Evolutionary conservation across 2,329 filamentous ascomycete genomes (phyloP), one percentile per base, ranked within the genome.

Genomic region (Immersiporthe knoxdaviesiana): DNA sequence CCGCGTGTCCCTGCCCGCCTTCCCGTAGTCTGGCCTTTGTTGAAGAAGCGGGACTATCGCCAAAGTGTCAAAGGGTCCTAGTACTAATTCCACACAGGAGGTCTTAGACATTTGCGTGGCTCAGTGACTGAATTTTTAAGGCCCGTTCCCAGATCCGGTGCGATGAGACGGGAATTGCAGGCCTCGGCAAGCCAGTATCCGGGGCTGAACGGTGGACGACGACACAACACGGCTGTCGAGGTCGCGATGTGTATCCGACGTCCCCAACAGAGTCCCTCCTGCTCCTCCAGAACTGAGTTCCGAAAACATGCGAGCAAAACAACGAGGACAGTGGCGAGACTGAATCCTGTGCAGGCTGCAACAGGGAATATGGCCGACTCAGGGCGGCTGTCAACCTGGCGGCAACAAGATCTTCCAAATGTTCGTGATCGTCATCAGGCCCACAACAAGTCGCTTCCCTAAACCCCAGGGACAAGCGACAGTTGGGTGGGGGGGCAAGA

Each of bases 311-410:
- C 61, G 61, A 47, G 24, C 61, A 63, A 18, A 47, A 50, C 37
- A 16, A 63, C 61, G n/a, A 62, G 59, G n/a, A 44, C 30, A 21
- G 61, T 63, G 61, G 61, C 61, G 61, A 63, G 61, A 47, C 41
- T 47, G 61, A 12, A 39, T 41, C 35, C 11, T 61, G 58, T 30
- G 58, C 21, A 24, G n/a, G 58, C 58, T 61, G 59, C 6, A 44
- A 41, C 39, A 41, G 37, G 59, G 39, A 44, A 18, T 16, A 62
- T 16, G 59, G 35, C 37, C 37, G 37, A 27, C 11, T 14, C 61
- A 68, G 67, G 67, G 67, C 62, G 62, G 61, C 67, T 65, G 67
- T 68, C 67, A 59, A 60, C 67, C 66, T 58, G 47, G 27, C 30
- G 30, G 24, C 44, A 35, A 44, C 30, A 35, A 32, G 56, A 30